Conservation (phyloP, 257 asterid genomes). For the Fraxinus anomala region DNA sequence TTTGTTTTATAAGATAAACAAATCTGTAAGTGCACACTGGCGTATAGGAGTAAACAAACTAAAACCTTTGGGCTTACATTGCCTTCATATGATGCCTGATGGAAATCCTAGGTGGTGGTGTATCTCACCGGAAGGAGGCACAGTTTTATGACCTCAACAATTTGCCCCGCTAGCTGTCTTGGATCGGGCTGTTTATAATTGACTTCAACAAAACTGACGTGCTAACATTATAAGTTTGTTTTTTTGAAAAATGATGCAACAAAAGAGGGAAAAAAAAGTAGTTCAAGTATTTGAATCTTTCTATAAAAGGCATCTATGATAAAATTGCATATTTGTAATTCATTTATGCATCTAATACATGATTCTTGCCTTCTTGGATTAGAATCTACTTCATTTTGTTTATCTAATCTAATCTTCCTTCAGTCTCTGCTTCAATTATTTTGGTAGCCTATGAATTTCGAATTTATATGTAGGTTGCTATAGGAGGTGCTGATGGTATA, state of each 20-base stretch:
- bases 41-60: conserved; percentile 4
- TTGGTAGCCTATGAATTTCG: not conserved
- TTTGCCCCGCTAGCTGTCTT: not conserved
- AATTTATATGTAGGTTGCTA: conserved; percentile 53
- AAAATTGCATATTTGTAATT: not conserved
- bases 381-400: not conserved
- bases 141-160: not conserved
- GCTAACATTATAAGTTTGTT: not conserved
- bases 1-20: not conserved
- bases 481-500: conserved; percentile 72
- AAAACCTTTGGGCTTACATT: not conserved
- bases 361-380: not conserved
- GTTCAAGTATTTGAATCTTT: not conserved
- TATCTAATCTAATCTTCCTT: not conserved
- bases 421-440: not conserved
- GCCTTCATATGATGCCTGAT: not conserved
- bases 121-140: not conserved
- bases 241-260: not conserved
- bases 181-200: not conserved
- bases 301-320: not conserved
- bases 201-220: not conserved
- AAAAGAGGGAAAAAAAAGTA: not conserved
- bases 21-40: not conserved
- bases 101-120: not conserved
- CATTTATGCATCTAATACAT: not conserved